A percentile compares a stretch with the other conserved stretches of the same genome.
Evolutionary conservation across 306 rosid species (phyloP).

Genomic region (Cicer bijugum): DNA sequence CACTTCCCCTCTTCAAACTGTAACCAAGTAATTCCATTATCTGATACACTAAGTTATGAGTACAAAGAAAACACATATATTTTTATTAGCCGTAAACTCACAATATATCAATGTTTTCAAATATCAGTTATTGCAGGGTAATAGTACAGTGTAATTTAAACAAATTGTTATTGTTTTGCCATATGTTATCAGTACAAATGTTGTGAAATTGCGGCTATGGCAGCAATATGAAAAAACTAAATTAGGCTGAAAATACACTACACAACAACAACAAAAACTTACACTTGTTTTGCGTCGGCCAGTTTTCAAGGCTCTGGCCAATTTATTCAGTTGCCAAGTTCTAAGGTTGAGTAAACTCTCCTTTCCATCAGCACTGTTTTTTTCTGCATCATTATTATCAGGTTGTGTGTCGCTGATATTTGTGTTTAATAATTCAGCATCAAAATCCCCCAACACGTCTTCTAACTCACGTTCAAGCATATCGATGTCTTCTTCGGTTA

Average conservation of each 20-base stretch:
- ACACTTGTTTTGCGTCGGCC: constrained; percentile 91
- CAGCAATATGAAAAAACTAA: background rate
- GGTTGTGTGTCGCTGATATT: constrained; percentile 39
- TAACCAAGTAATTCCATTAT: background rate
- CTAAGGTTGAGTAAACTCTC: constrained; percentile 58
- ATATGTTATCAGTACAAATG: no score
- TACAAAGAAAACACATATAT: background rate
- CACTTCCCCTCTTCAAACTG: background rate
- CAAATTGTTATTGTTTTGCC: no score
- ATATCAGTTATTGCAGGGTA: no score
- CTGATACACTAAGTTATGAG: background rate
- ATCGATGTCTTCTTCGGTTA: constrained; percentile 70
- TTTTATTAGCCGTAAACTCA: background rate
- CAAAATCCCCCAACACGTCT: constrained; percentile 56
- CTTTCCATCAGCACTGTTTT: constrained; percentile 35
- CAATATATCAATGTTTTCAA: no score
- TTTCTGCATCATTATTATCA: constrained; percentile 37
- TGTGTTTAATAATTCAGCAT: constrained; percentile 33
- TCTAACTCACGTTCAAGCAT: constrained; percentile 66
- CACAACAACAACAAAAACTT: constrained; percentile 31
- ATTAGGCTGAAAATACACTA: background rate
- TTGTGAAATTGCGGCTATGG: no score
- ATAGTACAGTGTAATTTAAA: no score
- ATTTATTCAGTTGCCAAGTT: constrained; percentile 80
- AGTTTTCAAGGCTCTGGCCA: constrained; percentile 75